Conservation (phyloP, 2,329 filamentous ascomycete genomes). For the Aspergillus nomiae region DNA sequence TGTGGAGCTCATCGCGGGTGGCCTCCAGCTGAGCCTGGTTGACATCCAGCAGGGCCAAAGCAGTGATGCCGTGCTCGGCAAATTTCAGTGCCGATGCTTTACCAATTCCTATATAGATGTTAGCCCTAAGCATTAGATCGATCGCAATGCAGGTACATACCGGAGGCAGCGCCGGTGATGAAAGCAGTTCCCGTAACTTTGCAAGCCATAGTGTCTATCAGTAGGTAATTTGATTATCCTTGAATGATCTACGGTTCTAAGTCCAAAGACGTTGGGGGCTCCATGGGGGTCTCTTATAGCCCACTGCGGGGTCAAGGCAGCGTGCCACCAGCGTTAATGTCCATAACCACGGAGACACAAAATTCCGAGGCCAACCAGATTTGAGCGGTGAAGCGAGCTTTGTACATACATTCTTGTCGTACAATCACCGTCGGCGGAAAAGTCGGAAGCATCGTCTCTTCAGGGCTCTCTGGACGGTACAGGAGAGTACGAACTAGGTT, state of each 20-base stretch:
- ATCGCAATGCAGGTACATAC: conserved; percentile 12
- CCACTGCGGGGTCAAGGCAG: not conserved
- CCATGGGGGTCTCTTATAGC: not conserved
- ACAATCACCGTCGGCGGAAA: not conserved
- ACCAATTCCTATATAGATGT: conserved; percentile 51
- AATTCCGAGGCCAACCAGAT: not conserved
- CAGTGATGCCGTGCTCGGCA: conserved; percentile 49
- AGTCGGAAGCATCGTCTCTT: too few species aligned
- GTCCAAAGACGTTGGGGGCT: not conserved
- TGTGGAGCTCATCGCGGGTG: conserved; percentile 31
- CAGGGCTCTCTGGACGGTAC: too few species aligned
- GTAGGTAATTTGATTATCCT: not conserved
- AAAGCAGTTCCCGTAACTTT: conserved; percentile 29
- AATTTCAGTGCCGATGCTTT: conserved; percentile 53
- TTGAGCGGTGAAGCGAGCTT: too few species aligned
- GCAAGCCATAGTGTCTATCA: conserved; percentile 11
- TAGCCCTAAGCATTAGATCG: not conserved
- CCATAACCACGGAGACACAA: not conserved
- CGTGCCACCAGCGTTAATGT: not conserved
- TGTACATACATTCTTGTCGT: not conserved
- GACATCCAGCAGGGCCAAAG: conserved; percentile 55
- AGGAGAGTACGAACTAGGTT: not conserved
- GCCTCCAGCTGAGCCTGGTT: conserved; percentile 41
- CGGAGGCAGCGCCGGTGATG: conserved; percentile 29
- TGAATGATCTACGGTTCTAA: not conserved